These are phyloP conservation scores for Ceratobasidium theobromae DNA, from an alignment of 1,284 basidiomycete genomes.

Conservation along the genomic window DNA sequence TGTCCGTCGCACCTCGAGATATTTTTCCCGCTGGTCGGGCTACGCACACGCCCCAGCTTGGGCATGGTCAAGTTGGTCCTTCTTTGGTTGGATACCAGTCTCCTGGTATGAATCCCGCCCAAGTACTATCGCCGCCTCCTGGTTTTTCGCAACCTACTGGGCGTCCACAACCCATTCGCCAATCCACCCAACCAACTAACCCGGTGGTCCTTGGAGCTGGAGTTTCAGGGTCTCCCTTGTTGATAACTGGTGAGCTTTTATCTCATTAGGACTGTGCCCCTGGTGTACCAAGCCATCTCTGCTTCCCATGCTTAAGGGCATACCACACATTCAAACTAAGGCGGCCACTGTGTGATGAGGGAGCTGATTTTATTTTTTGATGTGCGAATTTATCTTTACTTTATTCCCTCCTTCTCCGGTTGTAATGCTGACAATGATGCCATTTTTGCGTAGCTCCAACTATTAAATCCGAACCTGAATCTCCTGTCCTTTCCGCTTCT, in stretches of 20 bases:
- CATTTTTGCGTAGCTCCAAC: constrained; percentile 47
- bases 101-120: constrained; percentile 55
- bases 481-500: constrained; percentile 56
- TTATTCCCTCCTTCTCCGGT: constrained; percentile 62
- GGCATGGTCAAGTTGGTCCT: neutral
- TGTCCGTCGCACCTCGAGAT: constrained; percentile 53
- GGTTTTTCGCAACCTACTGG: constrained; percentile 30
- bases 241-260: constrained; percentile 33
- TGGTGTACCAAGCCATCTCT: constrained; percentile 34
- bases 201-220: neutral
- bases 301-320: constrained; percentile 33
- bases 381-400: constrained; percentile 28
- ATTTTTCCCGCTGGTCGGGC: constrained; percentile 44
- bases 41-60: neutral
- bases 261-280: constrained; percentile 18
- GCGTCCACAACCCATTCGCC: neutral
- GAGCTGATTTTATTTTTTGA: constrained; percentile 6
- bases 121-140: constrained; percentile 47
- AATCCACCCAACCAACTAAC: constrained; percentile 13
- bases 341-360: constrained; percentile 21
- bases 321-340: constrained; percentile 31
- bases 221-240: constrained; percentile 14
- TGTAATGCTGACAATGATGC: constrained; percentile 53
- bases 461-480: constrained; percentile 39
- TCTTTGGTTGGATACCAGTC: neutral